These are phyloP conservation scores for Rhizoclosmatium globosum DNA, from an alignment of 192 early-diverging fungal species.

Conservation along the genomic window DNA sequence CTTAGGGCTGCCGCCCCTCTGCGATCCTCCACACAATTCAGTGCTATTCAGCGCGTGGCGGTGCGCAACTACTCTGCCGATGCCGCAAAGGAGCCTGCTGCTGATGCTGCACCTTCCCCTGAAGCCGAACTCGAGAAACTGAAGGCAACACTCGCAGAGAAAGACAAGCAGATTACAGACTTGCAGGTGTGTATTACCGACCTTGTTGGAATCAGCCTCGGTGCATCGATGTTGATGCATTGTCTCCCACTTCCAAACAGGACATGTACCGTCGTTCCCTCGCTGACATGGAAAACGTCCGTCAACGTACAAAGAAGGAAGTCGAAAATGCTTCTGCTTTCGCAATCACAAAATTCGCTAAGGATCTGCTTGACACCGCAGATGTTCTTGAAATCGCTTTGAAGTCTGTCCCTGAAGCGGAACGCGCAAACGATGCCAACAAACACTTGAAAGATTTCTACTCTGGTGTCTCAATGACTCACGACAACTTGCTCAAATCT, in stretches of 20 bases:
- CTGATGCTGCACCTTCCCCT: too few species aligned
- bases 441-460: constrained; percentile 80
- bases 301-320: constrained; percentile 87
- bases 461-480: constrained; percentile 90
- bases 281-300: constrained; percentile 97
- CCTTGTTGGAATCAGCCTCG: background rate
- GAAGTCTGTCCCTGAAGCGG: constrained; percentile 80
- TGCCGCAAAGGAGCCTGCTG: background rate
- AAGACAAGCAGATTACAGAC: constrained; percentile 83
- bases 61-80: background rate
- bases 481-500: constrained; percentile 82
- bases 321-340: constrained; percentile 80
- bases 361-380: constrained; percentile 90
- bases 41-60: background rate
- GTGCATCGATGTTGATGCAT: background rate
- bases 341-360: constrained; percentile 98
- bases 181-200: constrained; percentile 65
- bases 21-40: too few species aligned
- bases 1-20: background rate
- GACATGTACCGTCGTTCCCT: constrained; percentile 91
- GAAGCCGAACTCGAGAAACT: too few species aligned
- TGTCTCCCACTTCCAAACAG: constrained; percentile 46
- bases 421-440: constrained; percentile 53
- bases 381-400: constrained; percentile 93
- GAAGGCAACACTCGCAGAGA: constrained; percentile 54